phyloP scores from a whole-genome alignment of 2,329 filamentous ascomycete genomes.

The Aspergillus fijiensis region DNA sequence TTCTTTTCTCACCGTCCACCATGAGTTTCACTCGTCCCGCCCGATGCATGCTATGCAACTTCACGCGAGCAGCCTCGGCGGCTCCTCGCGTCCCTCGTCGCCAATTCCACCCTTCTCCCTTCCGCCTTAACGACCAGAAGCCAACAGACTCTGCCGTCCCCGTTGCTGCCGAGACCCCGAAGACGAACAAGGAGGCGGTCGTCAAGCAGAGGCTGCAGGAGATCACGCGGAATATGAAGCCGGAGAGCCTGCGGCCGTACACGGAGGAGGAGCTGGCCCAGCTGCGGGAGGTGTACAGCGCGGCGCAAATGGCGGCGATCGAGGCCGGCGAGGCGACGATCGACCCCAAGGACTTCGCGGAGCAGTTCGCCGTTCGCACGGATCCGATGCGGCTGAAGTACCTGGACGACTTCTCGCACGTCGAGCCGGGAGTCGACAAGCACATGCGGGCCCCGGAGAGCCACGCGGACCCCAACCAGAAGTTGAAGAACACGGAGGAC shows the following conservation, averaged over 20 bases:
- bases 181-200: not conserved
- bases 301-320: constrained; percentile 77
- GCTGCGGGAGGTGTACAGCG: constrained; percentile 69
- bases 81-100: constrained; percentile 46
- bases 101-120: constrained; percentile 49
- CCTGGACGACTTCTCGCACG: constrained; percentile 76
- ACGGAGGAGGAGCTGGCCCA: constrained; percentile 62
- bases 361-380: constrained; percentile 68
- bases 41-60: constrained; percentile 53
- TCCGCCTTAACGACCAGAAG: constrained; percentile 39
- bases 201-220: constrained; percentile 23
- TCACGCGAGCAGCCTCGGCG: constrained; percentile 41
- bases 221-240: constrained; percentile 24
- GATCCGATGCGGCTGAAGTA: constrained; percentile 74
- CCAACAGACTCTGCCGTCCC: constrained; percentile 33
- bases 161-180: not conserved
- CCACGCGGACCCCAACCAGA: constrained; percentile 57
- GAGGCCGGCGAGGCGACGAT: constrained; percentile 77
- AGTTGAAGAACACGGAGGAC: constrained; percentile 63
- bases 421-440: constrained; percentile 77
- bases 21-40: constrained; percentile 53
- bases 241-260: constrained; percentile 56
- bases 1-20: constrained; percentile 17
- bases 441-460: constrained; percentile 53
- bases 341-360: constrained; percentile 69